phyloP scores from a whole-genome alignment of 2,329 filamentous ascomycete genomes.

The Cercospora zeae-maydis region DNA sequence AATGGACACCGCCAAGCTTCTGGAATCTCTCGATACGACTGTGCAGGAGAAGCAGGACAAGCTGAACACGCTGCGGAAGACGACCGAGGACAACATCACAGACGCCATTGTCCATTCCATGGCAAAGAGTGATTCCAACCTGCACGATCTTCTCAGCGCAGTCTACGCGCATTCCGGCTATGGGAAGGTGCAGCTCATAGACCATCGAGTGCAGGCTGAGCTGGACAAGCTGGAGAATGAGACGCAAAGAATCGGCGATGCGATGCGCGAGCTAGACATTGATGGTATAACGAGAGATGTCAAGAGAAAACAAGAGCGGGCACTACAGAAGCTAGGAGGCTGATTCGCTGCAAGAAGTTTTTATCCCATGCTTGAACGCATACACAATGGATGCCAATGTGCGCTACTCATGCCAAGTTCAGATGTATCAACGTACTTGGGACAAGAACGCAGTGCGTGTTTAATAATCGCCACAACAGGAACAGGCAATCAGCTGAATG shows the following conservation, averaged over 20 bases:
- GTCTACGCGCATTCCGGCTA: conserved; percentile 38
- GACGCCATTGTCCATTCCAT: conserved; percentile 38
- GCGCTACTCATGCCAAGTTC: background rate
- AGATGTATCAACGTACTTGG: background rate
- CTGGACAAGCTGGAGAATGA: conserved; percentile 38
- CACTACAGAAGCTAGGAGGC: conserved; percentile 10
- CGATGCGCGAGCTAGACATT: conserved; percentile 37
- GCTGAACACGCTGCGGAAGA: conserved; percentile 36
- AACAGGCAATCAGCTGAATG: background rate
- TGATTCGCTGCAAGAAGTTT: background rate
- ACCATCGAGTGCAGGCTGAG: conserved; percentile 28
- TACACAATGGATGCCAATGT: background rate
- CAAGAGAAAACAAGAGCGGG: conserved; percentile 22
- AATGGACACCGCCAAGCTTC: conserved; percentile 17
- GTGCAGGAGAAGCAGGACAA: conserved; percentile 37
- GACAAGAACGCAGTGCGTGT: no score
- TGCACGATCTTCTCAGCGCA: conserved; percentile 38
- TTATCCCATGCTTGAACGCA: background rate
- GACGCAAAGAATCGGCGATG: conserved; percentile 39
- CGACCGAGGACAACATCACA: conserved; percentile 34
- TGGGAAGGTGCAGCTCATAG: conserved; percentile 23
- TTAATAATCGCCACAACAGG: background rate
- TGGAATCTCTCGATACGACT: conserved; percentile 30
- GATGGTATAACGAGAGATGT: conserved; percentile 25
- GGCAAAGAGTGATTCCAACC: conserved; percentile 37